These are phyloP conservation scores for Vicia sativa DNA, from an alignment of 306 rosid species.

Conservation along the genomic window DNA sequence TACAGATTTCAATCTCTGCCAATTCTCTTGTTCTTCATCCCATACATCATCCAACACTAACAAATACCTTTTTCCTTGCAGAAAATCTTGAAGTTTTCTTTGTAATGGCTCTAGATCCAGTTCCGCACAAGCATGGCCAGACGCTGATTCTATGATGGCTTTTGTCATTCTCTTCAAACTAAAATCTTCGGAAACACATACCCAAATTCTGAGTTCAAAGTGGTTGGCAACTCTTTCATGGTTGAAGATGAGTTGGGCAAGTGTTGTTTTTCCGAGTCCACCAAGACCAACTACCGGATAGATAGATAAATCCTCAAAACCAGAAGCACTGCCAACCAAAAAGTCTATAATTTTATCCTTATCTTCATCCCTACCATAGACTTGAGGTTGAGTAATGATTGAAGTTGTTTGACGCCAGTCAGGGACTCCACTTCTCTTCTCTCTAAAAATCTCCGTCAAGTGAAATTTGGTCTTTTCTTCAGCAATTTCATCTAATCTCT, in stretches of 20 bases:
- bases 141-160: conserved; percentile 20
- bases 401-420: conserved; percentile 37
- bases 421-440: not conserved
- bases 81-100: not conserved
- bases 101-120: conserved; percentile 21
- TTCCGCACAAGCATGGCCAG: not conserved
- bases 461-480: conserved; percentile 28
- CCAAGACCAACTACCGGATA: conserved; percentile 30
- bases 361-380: conserved; percentile 32
- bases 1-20: conserved; percentile 1
- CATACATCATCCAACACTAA: conserved; percentile 35
- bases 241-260: conserved; percentile 21
- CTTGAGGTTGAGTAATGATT: not conserved
- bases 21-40: conserved; percentile 6
- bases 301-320: not conserved
- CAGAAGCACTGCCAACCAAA: not conserved
- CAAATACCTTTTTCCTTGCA: conserved; percentile 10
- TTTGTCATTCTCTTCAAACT: conserved; percentile 19
- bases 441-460: not conserved
- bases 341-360: conserved; percentile 23
- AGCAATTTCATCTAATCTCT: conserved; percentile 14
- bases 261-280: conserved; percentile 37
- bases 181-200: conserved; percentile 25
- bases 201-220: conserved; percentile 33
- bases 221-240: conserved; percentile 1